Conservation (phyloP, 108 stramenopile genomes). For the Licmophora abbreviata region DNA sequence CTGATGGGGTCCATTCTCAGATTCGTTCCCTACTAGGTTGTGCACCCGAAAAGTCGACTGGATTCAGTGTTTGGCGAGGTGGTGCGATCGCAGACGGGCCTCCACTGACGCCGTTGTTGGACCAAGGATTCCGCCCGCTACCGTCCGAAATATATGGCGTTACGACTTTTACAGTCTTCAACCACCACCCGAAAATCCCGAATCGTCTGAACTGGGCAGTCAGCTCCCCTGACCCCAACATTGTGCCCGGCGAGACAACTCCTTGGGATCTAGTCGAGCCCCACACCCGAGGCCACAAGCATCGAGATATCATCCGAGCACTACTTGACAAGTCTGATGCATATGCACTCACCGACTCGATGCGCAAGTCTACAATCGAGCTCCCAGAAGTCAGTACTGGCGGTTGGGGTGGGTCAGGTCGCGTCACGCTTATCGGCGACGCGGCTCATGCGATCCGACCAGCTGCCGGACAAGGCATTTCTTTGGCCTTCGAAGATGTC, state of each 20-base stretch:
- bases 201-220: conserved; percentile 16
- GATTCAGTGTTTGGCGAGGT: conserved; percentile 14
- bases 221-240: conserved; percentile 6
- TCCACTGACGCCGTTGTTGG: not conserved
- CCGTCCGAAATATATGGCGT: not conserved
- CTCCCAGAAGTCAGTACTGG: not conserved
- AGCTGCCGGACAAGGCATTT: conserved; percentile 19
- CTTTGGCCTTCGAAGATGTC: conserved; percentile 36
- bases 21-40: conserved; percentile 13
- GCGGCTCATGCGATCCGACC: conserved; percentile 27
- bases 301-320: not conserved
- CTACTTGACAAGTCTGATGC: not conserved
- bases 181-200: conserved; percentile 12
- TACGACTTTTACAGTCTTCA: conserved; percentile 7
- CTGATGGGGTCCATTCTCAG: conserved; percentile 33
- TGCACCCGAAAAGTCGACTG: conserved; percentile 4
- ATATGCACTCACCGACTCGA: not conserved
- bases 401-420: conserved; percentile 28
- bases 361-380: conserved; percentile 7
- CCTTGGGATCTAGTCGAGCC: conserved; percentile 8
- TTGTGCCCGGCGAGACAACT: conserved; percentile 9
- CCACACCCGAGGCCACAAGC: conserved; percentile 1
- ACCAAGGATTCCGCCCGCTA: not conserved
- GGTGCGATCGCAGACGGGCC: not conserved
- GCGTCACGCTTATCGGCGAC: conserved; percentile 30